Percentiles rank a stretch among this genome's conserved stretches.
phyloP scores from a whole-genome alignment of 1,284 basidiomycete genomes.

The Microbotryomycetes sp. region DNA sequence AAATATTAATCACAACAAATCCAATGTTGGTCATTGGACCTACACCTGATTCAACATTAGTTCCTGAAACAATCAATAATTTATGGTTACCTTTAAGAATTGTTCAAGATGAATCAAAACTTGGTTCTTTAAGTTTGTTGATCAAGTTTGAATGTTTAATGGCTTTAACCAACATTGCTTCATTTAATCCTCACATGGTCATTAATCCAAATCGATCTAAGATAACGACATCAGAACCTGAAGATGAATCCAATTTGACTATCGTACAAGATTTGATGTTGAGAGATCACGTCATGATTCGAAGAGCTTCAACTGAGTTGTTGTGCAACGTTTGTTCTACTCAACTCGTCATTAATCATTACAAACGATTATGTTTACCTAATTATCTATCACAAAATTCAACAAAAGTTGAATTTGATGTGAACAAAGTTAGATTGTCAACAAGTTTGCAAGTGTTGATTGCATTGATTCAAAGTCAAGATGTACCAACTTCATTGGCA shows the following conservation, averaged over 20 bases:
- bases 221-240: conserved; percentile 10
- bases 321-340: conserved; percentile 83
- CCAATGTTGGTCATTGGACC: conserved; percentile 86
- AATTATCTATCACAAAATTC: background rate
- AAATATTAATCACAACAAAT: conserved; percentile 83
- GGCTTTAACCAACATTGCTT: conserved; percentile 91
- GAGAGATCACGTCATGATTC: conserved; percentile 69
- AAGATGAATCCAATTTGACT: conserved; percentile 44
- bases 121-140: conserved; percentile 47
- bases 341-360: conserved; percentile 64
- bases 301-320: conserved; percentile 84
- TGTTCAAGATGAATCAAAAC: background rate
- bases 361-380: conserved; percentile 40
- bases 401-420: conserved; percentile 1
- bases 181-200: conserved; percentile 61
- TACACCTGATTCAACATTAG: conserved; percentile 54
- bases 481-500: conserved; percentile 70
- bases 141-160: conserved; percentile 89
- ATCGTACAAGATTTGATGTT: conserved; percentile 74
- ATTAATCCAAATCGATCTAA: conserved; percentile 49
- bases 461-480: conserved; percentile 75
- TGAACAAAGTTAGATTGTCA: conserved; percentile 42
- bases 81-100: conserved; percentile 58
- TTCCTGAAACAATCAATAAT: conserved; percentile 73
- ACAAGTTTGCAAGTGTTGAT: conserved; percentile 74